A percentile compares a stretch with the other conserved stretches of the same genome.
These are phyloP conservation scores for Copromyces sp. DNA, from an alignment of 495 filamentous ascomycete genomes.

Conservation along the genomic window DNA sequence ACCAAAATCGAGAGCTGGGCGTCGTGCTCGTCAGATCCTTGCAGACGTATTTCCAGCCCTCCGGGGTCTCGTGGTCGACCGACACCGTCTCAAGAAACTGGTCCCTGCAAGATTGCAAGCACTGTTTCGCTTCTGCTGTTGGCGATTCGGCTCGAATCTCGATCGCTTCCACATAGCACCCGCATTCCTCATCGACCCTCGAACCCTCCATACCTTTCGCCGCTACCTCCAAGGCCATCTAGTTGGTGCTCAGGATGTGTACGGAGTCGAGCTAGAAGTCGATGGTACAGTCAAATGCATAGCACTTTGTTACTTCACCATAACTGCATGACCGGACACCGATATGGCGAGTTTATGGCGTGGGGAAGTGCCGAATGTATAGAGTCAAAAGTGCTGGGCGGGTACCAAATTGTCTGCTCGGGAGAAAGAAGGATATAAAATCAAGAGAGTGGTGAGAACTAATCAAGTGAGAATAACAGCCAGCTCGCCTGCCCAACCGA, in stretches of 20 bases:
- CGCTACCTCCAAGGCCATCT: constrained; percentile 1
- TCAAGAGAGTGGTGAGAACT: not conserved
- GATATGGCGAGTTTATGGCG: not conserved
- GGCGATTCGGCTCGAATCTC: constrained; percentile 1
- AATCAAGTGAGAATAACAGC: not conserved
- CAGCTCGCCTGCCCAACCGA: not conserved
- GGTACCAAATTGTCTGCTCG: not conserved
- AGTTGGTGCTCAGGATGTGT: not conserved
- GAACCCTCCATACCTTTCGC: constrained; percentile 3
- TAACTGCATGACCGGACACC: not conserved
- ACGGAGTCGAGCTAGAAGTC: constrained; percentile 1
- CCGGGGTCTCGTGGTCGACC: constrained; percentile 8
- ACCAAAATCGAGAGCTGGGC: constrained; percentile 20
- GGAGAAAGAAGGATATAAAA: not conserved
- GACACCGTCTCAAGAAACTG: constrained; percentile 12
- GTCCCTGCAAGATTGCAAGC: constrained; percentile 15
- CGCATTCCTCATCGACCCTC: constrained; percentile 7
- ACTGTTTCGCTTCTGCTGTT: constrained; percentile 6
- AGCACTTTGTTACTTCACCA: constrained; percentile 3
- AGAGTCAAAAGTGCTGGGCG: not conserved
- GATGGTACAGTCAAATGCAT: constrained; percentile 10
- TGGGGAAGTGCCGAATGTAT: not conserved
- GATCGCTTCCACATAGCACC: constrained; percentile 15
- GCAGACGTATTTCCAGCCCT: constrained; percentile 13
- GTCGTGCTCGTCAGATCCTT: constrained; percentile 7